phyloP scores from a whole-genome alignment of 768 basidiomycete genomes.

The Trichaptum fuscoviolaceum region DNA sequence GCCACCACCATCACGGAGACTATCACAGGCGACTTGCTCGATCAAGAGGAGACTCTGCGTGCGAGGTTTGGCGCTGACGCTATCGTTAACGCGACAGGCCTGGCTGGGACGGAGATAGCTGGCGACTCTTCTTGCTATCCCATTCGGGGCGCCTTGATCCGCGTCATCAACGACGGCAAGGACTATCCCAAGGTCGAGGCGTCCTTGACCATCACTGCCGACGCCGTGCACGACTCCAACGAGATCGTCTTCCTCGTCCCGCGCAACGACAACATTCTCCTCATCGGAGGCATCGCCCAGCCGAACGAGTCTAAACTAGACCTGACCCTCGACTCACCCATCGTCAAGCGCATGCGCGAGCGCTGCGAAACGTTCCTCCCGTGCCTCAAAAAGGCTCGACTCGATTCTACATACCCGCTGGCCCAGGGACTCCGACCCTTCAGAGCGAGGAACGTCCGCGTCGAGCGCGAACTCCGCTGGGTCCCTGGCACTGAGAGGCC shows the following conservation, averaged over 20 bases:
- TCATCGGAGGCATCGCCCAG: slow-evolving; percentile 29
- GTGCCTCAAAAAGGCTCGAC: slow-evolving; percentile 22
- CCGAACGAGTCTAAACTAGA: slow-evolving; percentile 21
- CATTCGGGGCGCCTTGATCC: slow-evolving; percentile 32
- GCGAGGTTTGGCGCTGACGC: slow-evolving; percentile 23
- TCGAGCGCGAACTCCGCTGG: slow-evolving; percentile 22
- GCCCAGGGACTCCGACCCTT: slow-evolving; percentile 27
- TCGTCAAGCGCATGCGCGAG: slow-evolving; percentile 26
- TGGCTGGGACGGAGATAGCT: slow-evolving; percentile 27
- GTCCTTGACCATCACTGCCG: slow-evolving; percentile 28
- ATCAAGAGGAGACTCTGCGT: slow-evolving; percentile 21
- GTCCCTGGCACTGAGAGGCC: slow-evolving; percentile 7
- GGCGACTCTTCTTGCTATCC: slow-evolving; percentile 30
- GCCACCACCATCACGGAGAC: slow-evolving; percentile 24
- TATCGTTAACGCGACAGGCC: slow-evolving; percentile 33
- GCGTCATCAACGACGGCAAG: slow-evolving; percentile 31
- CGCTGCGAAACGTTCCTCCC: slow-evolving; percentile 25
- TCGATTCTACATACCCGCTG: slow-evolving; percentile 22
- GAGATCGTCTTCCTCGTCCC: slow-evolving; percentile 32
- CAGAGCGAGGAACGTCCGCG: slow-evolving; percentile 23
- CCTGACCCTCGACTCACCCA: slow-evolving; percentile 23
- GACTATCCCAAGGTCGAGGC: slow-evolving; percentile 30
- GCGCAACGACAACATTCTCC: slow-evolving; percentile 30
- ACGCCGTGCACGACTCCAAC: slow-evolving; percentile 26
- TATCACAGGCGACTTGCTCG: slow-evolving; percentile 28